Percentiles rank a stretch among this genome's conserved stretches.
phyloP scores from a whole-genome alignment of 1,284 basidiomycete genomes.

The Trichosporon faecale region DNA sequence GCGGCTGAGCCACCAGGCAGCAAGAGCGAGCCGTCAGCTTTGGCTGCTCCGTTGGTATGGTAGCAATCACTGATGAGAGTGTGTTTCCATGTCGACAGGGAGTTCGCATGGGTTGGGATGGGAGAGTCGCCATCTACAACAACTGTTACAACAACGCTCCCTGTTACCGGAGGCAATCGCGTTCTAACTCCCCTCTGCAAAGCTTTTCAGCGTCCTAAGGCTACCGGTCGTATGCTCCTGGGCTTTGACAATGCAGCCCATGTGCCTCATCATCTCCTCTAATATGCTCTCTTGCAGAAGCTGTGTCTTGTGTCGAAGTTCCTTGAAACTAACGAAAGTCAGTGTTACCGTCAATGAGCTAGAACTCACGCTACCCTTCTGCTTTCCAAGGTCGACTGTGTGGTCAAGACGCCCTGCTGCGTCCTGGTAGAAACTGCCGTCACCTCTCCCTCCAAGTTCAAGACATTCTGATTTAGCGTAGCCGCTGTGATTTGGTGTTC shows the following conservation, averaged over 20 bases:
- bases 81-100: no score
- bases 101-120: no score
- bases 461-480: slow-evolving; percentile 36
- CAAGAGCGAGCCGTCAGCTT: no score
- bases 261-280: slow-evolving; percentile 39
- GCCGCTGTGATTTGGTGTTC: slow-evolving; percentile 36
- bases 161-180: neutral
- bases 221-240: slow-evolving; percentile 46
- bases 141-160: neutral
- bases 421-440: slow-evolving; percentile 36
- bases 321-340: slow-evolving; percentile 31
- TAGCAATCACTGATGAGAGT: no score
- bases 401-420: slow-evolving; percentile 39
- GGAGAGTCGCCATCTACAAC: no score
- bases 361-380: slow-evolving; percentile 42
- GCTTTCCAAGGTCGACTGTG: slow-evolving; percentile 42
- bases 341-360: neutral
- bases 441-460: slow-evolving; percentile 41
- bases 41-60: no score
- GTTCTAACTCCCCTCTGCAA: slow-evolving; percentile 38
- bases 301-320: slow-evolving; percentile 44
- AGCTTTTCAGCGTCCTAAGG: slow-evolving; percentile 38
- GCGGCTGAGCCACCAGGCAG: no score
- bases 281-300: slow-evolving; percentile 40
- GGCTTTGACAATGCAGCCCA: slow-evolving; percentile 45